These are phyloP conservation scores for Parastagonospora nodorum DNA, from an alignment of 2,329 filamentous ascomycete genomes.

Conservation along the genomic window DNA sequence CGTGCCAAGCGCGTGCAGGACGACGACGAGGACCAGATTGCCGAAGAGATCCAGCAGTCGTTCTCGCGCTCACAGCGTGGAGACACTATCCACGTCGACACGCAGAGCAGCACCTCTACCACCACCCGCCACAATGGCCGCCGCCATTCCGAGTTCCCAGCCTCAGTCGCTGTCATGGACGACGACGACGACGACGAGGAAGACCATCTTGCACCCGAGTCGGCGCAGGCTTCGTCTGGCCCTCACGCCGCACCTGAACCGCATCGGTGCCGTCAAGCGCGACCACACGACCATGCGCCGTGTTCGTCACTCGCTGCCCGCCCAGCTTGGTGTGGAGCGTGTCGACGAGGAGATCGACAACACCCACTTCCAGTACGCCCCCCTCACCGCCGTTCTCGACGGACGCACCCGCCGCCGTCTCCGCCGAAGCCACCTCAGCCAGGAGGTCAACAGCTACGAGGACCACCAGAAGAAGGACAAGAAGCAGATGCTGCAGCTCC, in stretches of 20 bases:
- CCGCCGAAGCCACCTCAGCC: slow-evolving; percentile 48
- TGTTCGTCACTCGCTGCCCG: slow-evolving; percentile 44
- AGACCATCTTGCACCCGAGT: no score
- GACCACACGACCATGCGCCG: slow-evolving; percentile 34
- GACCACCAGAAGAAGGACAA: slow-evolving; percentile 45
- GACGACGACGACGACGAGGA: slow-evolving; percentile 21
- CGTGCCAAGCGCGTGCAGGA: slow-evolving; percentile 38
- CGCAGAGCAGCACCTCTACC: slow-evolving; percentile 14
- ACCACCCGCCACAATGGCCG: slow-evolving; percentile 29
- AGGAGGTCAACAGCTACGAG: slow-evolving; percentile 48
- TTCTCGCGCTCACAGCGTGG: slow-evolving; percentile 29
- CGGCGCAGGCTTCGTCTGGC: slow-evolving; percentile 34
- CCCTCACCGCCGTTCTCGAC: slow-evolving; percentile 40
- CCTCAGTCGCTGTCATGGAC: slow-evolving; percentile 26
- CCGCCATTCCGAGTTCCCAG: slow-evolving; percentile 39
- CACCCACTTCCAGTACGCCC: slow-evolving; percentile 40
- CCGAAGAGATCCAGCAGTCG: slow-evolving; percentile 39
- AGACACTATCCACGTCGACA: slow-evolving; percentile 20
- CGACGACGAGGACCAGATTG: slow-evolving; percentile 38
- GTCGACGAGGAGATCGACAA: slow-evolving; percentile 28
- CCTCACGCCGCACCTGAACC: slow-evolving; percentile 40
- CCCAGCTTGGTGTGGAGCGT: slow-evolving; percentile 33
- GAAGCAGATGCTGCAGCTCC: slow-evolving; percentile 45
- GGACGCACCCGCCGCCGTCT: slow-evolving; percentile 45
- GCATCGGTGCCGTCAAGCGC: slow-evolving; percentile 29